phyloP scores from a whole-genome alignment of 306 rosid genomes.

The Cyclanthera cordifolia region DNA sequence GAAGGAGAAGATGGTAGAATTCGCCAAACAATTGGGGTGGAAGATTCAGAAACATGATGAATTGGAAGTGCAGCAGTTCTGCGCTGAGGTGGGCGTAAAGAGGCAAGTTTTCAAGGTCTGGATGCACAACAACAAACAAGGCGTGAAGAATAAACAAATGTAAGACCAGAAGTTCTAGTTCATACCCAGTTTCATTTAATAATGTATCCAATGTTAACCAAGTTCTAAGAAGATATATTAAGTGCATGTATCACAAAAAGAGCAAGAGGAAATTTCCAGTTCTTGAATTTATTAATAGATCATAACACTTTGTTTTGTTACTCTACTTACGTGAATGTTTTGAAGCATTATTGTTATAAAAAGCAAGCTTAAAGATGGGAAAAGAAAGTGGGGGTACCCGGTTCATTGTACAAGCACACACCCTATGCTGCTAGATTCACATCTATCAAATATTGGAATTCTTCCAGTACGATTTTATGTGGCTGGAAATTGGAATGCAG shows the following conservation, averaged over 20 bases:
- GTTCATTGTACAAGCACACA: background rate
- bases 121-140: slow-evolving; percentile 96
- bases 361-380: background rate
- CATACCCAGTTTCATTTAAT: slow-evolving; percentile 5
- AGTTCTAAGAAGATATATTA: background rate
- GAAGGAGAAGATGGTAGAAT: slow-evolving; percentile 76
- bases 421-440: background rate
- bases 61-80: slow-evolving; percentile 67
- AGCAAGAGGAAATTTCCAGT: background rate
- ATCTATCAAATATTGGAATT: background rate
- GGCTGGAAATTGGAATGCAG: background rate
- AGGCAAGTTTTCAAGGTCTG: slow-evolving; percentile 85
- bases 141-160: slow-evolving; percentile 46
- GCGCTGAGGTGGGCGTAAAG: slow-evolving; percentile 54
- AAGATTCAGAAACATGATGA: slow-evolving; percentile 87
- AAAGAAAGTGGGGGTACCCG: background rate
- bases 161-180: background rate
- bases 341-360: background rate
- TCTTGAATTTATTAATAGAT: background rate
- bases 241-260: background rate
- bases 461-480: background rate
- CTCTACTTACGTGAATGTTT: background rate
- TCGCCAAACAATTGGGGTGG: slow-evolving; percentile 81
- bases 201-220: background rate
- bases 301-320: background rate